A percentile compares a stretch with the other conserved stretches of the same genome.
Conservation (phyloP, 2,329 filamentous ascomycete species). For the Podosphaera leucotricha region DNA sequence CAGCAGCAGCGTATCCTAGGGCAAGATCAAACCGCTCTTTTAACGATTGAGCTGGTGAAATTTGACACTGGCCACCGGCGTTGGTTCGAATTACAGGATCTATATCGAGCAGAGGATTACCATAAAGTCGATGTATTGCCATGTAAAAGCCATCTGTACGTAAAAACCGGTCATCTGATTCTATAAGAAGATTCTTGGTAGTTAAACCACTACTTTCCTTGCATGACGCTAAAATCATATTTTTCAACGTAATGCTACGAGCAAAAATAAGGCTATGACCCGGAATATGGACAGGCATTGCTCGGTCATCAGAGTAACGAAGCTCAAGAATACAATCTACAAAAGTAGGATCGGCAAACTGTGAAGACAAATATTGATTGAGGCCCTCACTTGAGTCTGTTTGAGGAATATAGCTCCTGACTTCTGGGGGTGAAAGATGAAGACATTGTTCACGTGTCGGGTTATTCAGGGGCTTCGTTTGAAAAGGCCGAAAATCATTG, state of each 20-base stretch:
- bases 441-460: constrained; percentile 3
- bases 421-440: background rate
- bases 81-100: constrained; percentile 3
- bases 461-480: constrained; percentile 8
- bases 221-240: constrained; percentile 8
- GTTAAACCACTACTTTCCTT: constrained; percentile 12
- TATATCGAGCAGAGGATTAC: constrained; percentile 23
- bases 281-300: constrained; percentile 21
- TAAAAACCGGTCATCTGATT: constrained; percentile 28
- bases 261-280: constrained; percentile 32
- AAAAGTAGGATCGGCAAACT: constrained; percentile 19
- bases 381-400: constrained; percentile 17
- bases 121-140: constrained; percentile 33
- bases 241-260: constrained; percentile 24
- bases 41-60: constrained; percentile 3
- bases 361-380: constrained; percentile 18
- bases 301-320: constrained; percentile 20
- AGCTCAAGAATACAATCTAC: constrained; percentile 26
- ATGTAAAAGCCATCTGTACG: constrained; percentile 31
- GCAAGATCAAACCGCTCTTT: constrained; percentile 27
- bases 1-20: constrained; percentile 42
- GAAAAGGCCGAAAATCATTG: constrained; percentile 12
- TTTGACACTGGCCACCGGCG: constrained; percentile 15
- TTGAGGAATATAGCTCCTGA: constrained; percentile 9
- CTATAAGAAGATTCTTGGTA: constrained; percentile 21